A percentile compares a stretch with the other conserved stretches of the same genome.
Evolutionary conservation across 192 early-diverging fungal genomes (phyloP).

Genomic region (Pilaira anomala): DNA sequence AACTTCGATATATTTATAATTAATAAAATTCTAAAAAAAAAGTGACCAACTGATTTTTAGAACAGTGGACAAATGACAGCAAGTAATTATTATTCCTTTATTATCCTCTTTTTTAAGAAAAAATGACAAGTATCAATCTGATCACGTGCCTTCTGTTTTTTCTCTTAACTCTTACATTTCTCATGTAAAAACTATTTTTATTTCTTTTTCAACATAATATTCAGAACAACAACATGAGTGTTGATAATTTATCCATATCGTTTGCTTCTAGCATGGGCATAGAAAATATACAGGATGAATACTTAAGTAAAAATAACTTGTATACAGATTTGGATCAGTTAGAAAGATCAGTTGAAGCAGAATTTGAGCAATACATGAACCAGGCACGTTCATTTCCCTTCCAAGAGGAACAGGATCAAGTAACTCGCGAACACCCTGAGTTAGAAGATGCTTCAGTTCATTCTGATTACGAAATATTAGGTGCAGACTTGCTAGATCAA

Average conservation of each 20-base stretch:
- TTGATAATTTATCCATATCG: neutral
- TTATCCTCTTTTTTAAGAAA: no score
- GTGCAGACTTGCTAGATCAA: neutral
- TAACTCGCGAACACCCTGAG: neutral
- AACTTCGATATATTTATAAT: no score
- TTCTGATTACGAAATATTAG: constrained; percentile 5
- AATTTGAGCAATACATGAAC: neutral
- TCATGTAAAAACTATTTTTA: no score
- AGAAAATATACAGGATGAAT: neutral
- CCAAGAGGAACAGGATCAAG: neutral
- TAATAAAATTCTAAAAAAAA: no score
- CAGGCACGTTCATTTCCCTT: neutral
- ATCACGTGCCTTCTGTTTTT: no score
- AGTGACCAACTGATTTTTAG: no score
- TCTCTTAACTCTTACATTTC: no score
- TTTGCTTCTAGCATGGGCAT: neutral
- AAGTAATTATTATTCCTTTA: no score
- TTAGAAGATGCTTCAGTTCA: neutral
- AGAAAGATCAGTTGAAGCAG: neutral
- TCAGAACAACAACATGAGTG: neutral
- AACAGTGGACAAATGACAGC: no score
- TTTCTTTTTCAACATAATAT: no score
- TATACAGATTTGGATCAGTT: neutral
- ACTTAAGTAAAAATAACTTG: neutral
- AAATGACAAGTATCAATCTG: no score